Conservation (phyloP, 495 filamentous ascomycete genomes). For the Tuber borchii region DNA sequence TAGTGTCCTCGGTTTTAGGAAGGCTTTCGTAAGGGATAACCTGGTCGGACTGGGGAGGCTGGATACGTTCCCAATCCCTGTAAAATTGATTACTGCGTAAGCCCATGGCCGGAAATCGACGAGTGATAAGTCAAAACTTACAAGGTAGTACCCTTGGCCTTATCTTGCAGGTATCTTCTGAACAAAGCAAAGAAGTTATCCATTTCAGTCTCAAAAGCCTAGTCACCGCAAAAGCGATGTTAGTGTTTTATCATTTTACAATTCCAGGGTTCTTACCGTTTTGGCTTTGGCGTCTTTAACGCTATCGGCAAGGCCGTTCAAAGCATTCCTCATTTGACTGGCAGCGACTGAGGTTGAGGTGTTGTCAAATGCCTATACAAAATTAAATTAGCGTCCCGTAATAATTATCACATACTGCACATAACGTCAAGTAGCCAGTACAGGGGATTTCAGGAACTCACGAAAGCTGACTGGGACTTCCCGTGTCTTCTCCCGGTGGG, state of each 20-base stretch:
- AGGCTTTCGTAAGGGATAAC: slow-evolving; percentile 89
- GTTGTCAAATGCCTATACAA: slow-evolving; percentile 87
- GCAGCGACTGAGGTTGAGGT: slow-evolving; percentile 96
- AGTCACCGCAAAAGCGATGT: slow-evolving; percentile 17
- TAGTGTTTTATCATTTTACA: slow-evolving; percentile 7
- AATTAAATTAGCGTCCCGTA: slow-evolving; percentile 9
- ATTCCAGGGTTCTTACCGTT: slow-evolving; percentile 54
- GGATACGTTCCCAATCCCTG: slow-evolving; percentile 90
- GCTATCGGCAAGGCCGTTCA: slow-evolving; percentile 85
- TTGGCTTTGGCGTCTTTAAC: slow-evolving; percentile 76
- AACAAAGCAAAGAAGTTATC: slow-evolving; percentile 99
- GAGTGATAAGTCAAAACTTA: slow-evolving; percentile 43
- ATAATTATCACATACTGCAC: neutral
- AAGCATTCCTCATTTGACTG: slow-evolving; percentile 95
- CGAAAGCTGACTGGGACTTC: slow-evolving; percentile 42
- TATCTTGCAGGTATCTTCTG: slow-evolving; percentile 95
- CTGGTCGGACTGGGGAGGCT: slow-evolving; percentile 80
- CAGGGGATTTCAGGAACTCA: slow-evolving; percentile 21
- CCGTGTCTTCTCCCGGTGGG: slow-evolving; percentile 33
- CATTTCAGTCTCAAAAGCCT: slow-evolving; percentile 95
- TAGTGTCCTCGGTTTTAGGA: slow-evolving; percentile 74
- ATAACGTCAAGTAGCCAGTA: neutral
- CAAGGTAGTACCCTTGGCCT: slow-evolving; percentile 91
- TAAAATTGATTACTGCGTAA: neutral
- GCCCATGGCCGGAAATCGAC: neutral